Base-by-base conservation (phyloP, 495 filamentous ascomycete species). In the Ascodesmis nigricans region DNA sequence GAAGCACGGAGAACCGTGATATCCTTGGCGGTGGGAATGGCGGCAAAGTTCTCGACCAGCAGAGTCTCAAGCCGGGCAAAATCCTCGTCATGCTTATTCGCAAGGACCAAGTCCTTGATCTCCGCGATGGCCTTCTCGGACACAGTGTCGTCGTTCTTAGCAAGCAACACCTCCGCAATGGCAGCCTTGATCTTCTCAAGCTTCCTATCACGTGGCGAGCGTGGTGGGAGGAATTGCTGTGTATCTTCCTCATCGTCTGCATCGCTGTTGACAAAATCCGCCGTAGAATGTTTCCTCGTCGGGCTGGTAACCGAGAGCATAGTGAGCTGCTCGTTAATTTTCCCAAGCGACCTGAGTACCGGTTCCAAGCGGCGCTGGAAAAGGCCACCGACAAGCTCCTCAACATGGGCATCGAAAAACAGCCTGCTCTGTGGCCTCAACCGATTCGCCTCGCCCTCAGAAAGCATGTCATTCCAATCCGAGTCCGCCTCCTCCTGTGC, bases 381-480 rank as follows among this genome's bases (percentile, higher is more conserved):
- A n/a, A 82, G 64, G 24, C 68, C 65, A 25, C 76, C 76, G 40
- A 95, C 73, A 32, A 95, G 55, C 9, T 78, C 67, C 49, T 91
- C 75, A 36, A 95, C 74, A 47, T 78, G 81, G 38, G 66, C 71
- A 49, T 93, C 79, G 43, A 91, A 91, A 60, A 90, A 92, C 19
- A 51, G 33, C 36, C 57, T 56, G 47, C 66, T 74, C 27, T 63
- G 62, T 16, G 62, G 61, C 11, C 77, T 71, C 33, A 91, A 61
- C 53, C 82, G 91, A 31, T 66, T 65, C 39, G 87, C 79, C 40
- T 91, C 81, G 15, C 69, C 69, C 4, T 75, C 76, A 17, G 74
- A 79, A 39, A 92, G 67, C 34, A 74, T 71, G 51, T 78, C 77
- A 43, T 84, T 76, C 87, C 87, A 95, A 49, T 93, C 83, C 41